Evolutionary conservation across 2,329 filamentous ascomycete genomes (phyloP), one percentile per base, ranked within the genome.

Genomic region (Hymenoscyphus fraxineus): DNA sequence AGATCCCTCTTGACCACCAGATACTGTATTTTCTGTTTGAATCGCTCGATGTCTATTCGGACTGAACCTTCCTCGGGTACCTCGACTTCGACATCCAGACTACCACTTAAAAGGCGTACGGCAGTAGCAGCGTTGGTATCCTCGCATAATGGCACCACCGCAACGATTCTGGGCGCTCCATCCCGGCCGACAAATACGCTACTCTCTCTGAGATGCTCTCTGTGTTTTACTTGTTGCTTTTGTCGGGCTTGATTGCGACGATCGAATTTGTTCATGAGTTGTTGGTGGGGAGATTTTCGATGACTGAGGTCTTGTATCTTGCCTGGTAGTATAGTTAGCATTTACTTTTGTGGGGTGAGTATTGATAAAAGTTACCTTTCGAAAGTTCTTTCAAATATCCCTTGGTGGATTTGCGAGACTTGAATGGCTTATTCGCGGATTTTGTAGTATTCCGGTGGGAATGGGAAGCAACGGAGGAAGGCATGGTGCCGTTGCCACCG

Each of bases 251-350:
- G 92, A 78, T 99, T 98, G 72, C 92, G 88, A 66, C 95, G 90
- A 78, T 97, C 93, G 77, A 99, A 85, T 79, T 98, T 99, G 65
- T 93, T 96, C 91, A 97, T 94, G 79, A 97, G 87, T 80, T 97
- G 92, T 77, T 99, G 95, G 77, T 97, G 92, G 63, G 92, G 92
- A 16, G 94, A 97, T 78, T 92, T 96, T 74, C 94, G 88, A 72
- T 83, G 82, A 72, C 84, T 86, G 75, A 96, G 91, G 73, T 86
- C 80, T 63, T 83, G 47, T 59, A 94, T 84, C 78, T 95, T 95
- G 75, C 93, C 92, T 95, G 44, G 16, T n/a, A 39, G 13, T 32
- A 32, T 22, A 32, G 19, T 51, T 47, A 41, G 38, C 27, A 58
- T 39, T 22, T 22, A 27, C 9, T 27, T 54, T 27, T 12, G n/a